Base-by-base conservation (phyloP, 306 rosid genomes). In the Casuarina cunninghamiana region DNA sequence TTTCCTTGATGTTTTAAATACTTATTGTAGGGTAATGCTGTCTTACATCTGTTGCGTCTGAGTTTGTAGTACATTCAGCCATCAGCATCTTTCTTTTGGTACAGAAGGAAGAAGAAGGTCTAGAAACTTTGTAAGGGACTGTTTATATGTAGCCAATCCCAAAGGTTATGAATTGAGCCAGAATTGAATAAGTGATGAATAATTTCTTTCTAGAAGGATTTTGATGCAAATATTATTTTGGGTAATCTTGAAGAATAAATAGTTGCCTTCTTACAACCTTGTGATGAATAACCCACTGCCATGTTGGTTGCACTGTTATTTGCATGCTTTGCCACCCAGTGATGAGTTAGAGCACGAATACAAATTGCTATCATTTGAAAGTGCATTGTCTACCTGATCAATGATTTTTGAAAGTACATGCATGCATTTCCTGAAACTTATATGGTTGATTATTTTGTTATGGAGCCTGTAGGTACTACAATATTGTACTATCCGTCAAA, bases 31-130 rank as follows among this genome's bases (percentile, higher is more conserved):
- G 63, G 39, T 53, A 41, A 75, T 65, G 45, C 50, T 44, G 32
- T 54, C 69, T 49, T 69, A 55, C 51, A 54, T 68, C 32, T 61
- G 37, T 75, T 67, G 17, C 37, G 21, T 45, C 50, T 9, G 37
- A 66, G 49, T 73, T 83, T 11, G 60, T 77, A 58, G 58, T 43
- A 58, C 62, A 32, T 73, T 2, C 51, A 3, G 37, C 74, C 65
- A 43, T 60, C 21, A 61, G 66, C 75, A n/a, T 42, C 49, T 37
- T 5, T 62, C 69, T 37, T 62, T n/a, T 67, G 26, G 71, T 67
- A 42, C 10, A 42, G 10, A 42, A 67, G 50, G 71, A n/a, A 67
- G 71, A n/a, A 67, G 49, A 39, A 63, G 32, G 15, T 10, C 69
- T 63, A 38, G 69, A 63, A 16, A 19, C 19, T 11, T 35, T 11